Evolutionary conservation across 2,329 filamentous ascomycete genomes (phyloP).

Genomic region (Beauveria australis): DNA sequence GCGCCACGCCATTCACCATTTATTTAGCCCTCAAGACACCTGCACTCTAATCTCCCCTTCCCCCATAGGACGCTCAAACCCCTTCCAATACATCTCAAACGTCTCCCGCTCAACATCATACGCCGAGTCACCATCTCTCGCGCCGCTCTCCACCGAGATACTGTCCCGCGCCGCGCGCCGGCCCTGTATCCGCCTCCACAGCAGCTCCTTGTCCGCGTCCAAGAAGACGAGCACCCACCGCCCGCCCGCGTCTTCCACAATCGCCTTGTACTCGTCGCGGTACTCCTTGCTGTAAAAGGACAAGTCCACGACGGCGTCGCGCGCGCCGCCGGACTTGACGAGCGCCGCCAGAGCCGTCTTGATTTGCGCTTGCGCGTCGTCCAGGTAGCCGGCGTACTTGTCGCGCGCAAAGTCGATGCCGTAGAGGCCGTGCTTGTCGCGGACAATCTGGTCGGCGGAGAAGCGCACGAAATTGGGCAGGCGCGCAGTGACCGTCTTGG

Average conservation of each 20-base stretch:
- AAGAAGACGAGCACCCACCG: slow-evolving; percentile 24
- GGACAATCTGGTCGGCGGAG: slow-evolving; percentile 2
- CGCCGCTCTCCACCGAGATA: not conserved
- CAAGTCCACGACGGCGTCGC: slow-evolving; percentile 23
- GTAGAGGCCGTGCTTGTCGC: slow-evolving; percentile 7
- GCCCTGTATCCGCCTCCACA: slow-evolving; percentile 24
- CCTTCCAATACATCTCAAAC: slow-evolving; percentile 10
- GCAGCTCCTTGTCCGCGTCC: slow-evolving; percentile 18
- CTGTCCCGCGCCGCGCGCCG: slow-evolving; percentile 16
- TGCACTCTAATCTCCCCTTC: slow-evolving; percentile 5
- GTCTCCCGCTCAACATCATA: slow-evolving; percentile 5
- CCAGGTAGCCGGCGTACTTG: slow-evolving; percentile 1
- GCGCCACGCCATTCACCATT: too few relatives aligned
- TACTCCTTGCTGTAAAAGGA: slow-evolving; percentile 24
- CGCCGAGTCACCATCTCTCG: slow-evolving; percentile 8
- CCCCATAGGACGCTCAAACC: slow-evolving; percentile 3
- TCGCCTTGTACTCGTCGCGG: slow-evolving; percentile 21
- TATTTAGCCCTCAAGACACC: not conserved
- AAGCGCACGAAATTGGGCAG: slow-evolving; percentile 6
- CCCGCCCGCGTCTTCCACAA: slow-evolving; percentile 19
- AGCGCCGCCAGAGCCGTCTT: slow-evolving; percentile 12
- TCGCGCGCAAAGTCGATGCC: slow-evolving; percentile 8
- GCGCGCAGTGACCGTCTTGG: slow-evolving; percentile 1
- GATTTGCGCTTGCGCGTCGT: slow-evolving; percentile 3
- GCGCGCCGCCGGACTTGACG: slow-evolving; percentile 9